A percentile compares a stretch with the other conserved stretches of the same genome.
Evolutionary conservation across 1,284 basidiomycete genomes (phyloP).

Genomic region (Lentinula novae-zelandiae): DNA sequence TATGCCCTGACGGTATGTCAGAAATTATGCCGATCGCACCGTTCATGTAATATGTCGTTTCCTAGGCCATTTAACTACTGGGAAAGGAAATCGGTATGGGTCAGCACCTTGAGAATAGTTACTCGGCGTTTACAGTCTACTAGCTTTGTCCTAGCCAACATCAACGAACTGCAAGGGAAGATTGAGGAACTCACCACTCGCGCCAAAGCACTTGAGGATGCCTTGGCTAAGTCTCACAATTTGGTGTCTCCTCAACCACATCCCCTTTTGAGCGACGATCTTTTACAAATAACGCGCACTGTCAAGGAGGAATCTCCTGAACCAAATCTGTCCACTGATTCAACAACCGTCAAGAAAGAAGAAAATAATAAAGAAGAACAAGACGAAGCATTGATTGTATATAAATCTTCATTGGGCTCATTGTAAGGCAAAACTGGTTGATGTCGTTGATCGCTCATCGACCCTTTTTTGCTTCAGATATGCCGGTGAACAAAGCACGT

Average conservation of each 20-base stretch:
- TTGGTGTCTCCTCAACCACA: conserved; percentile 44
- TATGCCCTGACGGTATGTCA: conserved; percentile 55
- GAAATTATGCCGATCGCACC: background rate
- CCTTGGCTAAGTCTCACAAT: conserved; percentile 47
- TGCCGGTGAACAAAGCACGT: conserved; percentile 54
- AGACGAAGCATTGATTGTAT: conserved; percentile 1
- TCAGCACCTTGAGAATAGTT: background rate
- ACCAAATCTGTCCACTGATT: conserved; percentile 43
- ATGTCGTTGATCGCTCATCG: conserved; percentile 10
- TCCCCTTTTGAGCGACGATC: conserved; percentile 54
- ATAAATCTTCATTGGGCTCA: conserved; percentile 42
- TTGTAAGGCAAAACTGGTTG: conserved; percentile 38
- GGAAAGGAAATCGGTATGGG: conserved; percentile 60
- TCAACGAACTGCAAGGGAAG: conserved; percentile 63
- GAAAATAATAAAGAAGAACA: background rate
- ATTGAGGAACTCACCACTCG: conserved; percentile 57
- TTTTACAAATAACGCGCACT: conserved; percentile 60
- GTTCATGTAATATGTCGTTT: conserved; percentile 8
- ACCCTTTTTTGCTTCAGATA: conserved; percentile 45
- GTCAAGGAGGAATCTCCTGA: conserved; percentile 44
- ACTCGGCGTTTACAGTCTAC: conserved; percentile 7
- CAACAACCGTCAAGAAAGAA: conserved; percentile 17
- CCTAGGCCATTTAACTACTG: conserved; percentile 63
- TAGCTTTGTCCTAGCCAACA: conserved; percentile 67
- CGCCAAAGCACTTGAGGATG: conserved; percentile 62